Evolutionary conservation across 257 asterid genomes (phyloP).

Genomic region (Oldenlandia corymbosa): DNA sequence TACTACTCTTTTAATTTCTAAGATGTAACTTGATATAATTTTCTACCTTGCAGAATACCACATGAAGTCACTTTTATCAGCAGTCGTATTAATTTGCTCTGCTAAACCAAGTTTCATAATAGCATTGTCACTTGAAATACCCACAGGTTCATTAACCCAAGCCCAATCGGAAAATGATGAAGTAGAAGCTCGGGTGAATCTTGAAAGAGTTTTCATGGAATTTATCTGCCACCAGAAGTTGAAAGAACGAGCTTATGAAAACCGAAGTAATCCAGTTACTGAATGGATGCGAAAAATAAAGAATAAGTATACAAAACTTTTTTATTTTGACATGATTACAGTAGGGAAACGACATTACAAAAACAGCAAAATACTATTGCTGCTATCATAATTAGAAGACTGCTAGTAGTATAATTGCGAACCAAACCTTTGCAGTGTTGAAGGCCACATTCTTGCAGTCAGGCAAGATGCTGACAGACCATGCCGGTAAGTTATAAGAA

Average conservation of each 20-base stretch:
- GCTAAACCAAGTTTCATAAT: slow-evolving; percentile 46
- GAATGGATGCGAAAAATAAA: too few relatives aligned
- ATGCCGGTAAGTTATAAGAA: slow-evolving; percentile 70
- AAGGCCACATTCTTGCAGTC: slow-evolving; percentile 75
- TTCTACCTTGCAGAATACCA: slow-evolving; percentile 81
- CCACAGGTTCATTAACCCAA: slow-evolving; percentile 76
- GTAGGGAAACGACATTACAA: neutral
- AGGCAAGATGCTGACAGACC: slow-evolving; percentile 91
- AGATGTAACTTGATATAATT: neutral
- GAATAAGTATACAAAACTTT: too few relatives aligned
- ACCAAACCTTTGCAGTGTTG: slow-evolving; percentile 71
- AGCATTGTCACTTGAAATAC: slow-evolving; percentile 62
- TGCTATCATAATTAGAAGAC: neutral
- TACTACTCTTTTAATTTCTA: neutral
- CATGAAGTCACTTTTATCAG: slow-evolving; percentile 71
- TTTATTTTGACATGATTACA: too few relatives aligned
- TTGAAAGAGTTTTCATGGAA: slow-evolving; percentile 43
- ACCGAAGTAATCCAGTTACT: neutral
- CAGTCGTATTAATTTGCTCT: slow-evolving; percentile 86
- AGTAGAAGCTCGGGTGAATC: slow-evolving; percentile 38
- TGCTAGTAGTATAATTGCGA: neutral
- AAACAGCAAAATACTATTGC: neutral
- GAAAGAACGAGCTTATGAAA: slow-evolving; percentile 13
- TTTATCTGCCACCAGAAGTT: slow-evolving; percentile 54
- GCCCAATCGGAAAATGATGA: slow-evolving; percentile 56